Percentiles rank a stretch among this genome's conserved stretches.
These are phyloP conservation scores for Neonectria sp. DNA, from an alignment of 2,329 filamentous ascomycete genomes.

Conservation along the genomic window DNA sequence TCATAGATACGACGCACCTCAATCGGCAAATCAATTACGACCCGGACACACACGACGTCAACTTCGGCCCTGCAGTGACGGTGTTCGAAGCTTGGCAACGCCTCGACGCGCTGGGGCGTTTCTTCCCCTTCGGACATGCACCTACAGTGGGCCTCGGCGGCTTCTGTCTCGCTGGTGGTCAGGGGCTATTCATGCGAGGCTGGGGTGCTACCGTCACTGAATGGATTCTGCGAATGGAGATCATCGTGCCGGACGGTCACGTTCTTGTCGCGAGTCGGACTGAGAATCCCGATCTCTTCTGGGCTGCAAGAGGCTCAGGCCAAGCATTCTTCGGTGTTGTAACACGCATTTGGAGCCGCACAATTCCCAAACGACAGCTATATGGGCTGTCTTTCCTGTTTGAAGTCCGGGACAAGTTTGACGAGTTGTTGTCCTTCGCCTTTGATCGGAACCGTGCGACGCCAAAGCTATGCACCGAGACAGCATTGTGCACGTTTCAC, in stretches of 20 bases:
- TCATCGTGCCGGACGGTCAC: constrained; percentile 61
- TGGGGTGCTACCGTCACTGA: constrained; percentile 30
- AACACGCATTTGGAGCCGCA: constrained; percentile 14
- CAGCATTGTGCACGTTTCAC: constrained; percentile 7
- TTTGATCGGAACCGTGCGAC: constrained; percentile 11
- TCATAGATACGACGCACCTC: constrained; percentile 8
- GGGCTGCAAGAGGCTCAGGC: constrained; percentile 53
- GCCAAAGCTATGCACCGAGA: constrained; percentile 6
- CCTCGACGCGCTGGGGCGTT: background rate
- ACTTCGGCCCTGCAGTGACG: constrained; percentile 7
- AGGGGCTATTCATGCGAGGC: constrained; percentile 2
- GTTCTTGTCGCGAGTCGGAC: constrained; percentile 58
- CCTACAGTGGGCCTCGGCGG: background rate
- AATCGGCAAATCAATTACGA: constrained; percentile 6
- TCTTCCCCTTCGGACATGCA: constrained; percentile 8
- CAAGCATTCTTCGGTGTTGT: constrained; percentile 41
- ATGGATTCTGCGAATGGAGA: constrained; percentile 60
- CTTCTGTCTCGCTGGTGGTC: constrained; percentile 2
- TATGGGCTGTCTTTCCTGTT: constrained; percentile 12
- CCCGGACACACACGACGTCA: background rate
- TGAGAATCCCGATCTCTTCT: constrained; percentile 62
- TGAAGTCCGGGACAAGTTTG: constrained; percentile 3
- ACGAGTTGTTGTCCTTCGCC: constrained; percentile 6
- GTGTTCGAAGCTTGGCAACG: constrained; percentile 12
- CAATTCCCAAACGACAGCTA: background rate